Evolutionary conservation across 768 basidiomycete species (phyloP).

Genomic region (Lactarius hatsudake): DNA sequence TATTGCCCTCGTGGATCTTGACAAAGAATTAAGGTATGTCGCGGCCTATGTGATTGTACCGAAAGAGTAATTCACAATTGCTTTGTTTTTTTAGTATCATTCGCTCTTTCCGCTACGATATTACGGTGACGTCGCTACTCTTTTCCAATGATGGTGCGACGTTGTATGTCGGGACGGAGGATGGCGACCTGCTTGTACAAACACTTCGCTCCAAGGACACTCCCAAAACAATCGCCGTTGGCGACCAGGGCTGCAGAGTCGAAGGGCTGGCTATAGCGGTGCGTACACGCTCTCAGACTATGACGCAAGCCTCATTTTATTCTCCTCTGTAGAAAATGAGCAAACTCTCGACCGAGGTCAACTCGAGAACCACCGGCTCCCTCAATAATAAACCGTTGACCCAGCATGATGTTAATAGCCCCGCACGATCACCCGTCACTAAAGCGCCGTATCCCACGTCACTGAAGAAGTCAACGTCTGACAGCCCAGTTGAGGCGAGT

Average conservation of each 20-base stretch:
- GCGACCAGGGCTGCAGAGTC: constrained; percentile 47
- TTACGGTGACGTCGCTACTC: constrained; percentile 53
- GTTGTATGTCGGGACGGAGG: constrained; percentile 62
- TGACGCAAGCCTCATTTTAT: not conserved
- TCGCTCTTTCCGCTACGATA: constrained; percentile 53
- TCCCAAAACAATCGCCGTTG: constrained; percentile 52
- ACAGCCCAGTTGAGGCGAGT: constrained; percentile 3
- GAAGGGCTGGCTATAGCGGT: constrained; percentile 60
- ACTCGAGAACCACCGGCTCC: constrained; percentile 31
- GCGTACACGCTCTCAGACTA: constrained; percentile 18
- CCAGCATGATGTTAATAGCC: constrained; percentile 22
- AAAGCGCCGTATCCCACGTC: constrained; percentile 4
- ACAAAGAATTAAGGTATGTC: constrained; percentile 68
- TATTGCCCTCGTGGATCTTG: constrained; percentile 63
- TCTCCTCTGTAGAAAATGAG: constrained; percentile 19
- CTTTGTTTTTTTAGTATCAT: constrained; percentile 45
- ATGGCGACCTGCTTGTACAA: constrained; percentile 59
- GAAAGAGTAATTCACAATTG: not conserved
- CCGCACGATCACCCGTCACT: constrained; percentile 12
- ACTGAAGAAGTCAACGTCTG: constrained; percentile 20
- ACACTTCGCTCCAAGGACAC: constrained; percentile 67
- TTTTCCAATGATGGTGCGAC: constrained; percentile 71
- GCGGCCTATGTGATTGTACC: not conserved
- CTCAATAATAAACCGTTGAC: constrained; percentile 32
- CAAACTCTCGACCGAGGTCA: constrained; percentile 31